phyloP scores from a whole-genome alignment of 2,329 filamentous ascomycete species.

The Gremmenia infestans region DNA sequence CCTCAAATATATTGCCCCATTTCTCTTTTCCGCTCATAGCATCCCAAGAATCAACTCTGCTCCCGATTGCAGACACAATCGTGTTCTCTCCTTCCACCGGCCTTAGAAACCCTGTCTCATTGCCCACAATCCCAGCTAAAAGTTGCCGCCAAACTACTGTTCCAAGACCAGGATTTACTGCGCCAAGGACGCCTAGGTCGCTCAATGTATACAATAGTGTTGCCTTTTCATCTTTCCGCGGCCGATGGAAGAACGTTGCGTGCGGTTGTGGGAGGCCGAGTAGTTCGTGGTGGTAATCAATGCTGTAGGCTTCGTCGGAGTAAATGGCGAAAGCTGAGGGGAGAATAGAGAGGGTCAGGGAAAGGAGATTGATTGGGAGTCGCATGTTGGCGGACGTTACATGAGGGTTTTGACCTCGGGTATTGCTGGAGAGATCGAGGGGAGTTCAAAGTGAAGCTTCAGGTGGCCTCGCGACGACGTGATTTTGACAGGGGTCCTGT shows the following conservation, averaged over 20 bases:
- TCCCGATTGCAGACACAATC: slow-evolving; percentile 67
- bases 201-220: slow-evolving; percentile 89
- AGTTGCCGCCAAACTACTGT: slow-evolving; percentile 84
- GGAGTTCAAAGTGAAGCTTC: background rate
- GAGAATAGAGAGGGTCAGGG: slow-evolving; percentile 27
- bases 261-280: slow-evolving; percentile 76
- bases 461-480: background rate
- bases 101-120: slow-evolving; percentile 46
- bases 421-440: background rate
- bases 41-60: slow-evolving; percentile 74
- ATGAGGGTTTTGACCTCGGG: slow-evolving; percentile 5
- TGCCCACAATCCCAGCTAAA: slow-evolving; percentile 39
- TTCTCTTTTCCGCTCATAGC: slow-evolving; percentile 72
- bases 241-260: slow-evolving; percentile 92
- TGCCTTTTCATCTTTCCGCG: slow-evolving; percentile 74
- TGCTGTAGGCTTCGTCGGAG: slow-evolving; percentile 81
- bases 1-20: slow-evolving; percentile 64
- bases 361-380: slow-evolving; percentile 26
- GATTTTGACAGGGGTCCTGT: background rate
- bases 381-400: slow-evolving; percentile 21
- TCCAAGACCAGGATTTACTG: slow-evolving; percentile 83
- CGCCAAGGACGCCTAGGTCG: slow-evolving; percentile 76
- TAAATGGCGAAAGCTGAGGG: slow-evolving; percentile 59
- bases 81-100: slow-evolving; percentile 76
- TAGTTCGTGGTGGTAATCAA: slow-evolving; percentile 90